Base-by-base conservation (phyloP, 495 filamentous ascomycete genomes). In the Penicillium longicatenatum region DNA sequence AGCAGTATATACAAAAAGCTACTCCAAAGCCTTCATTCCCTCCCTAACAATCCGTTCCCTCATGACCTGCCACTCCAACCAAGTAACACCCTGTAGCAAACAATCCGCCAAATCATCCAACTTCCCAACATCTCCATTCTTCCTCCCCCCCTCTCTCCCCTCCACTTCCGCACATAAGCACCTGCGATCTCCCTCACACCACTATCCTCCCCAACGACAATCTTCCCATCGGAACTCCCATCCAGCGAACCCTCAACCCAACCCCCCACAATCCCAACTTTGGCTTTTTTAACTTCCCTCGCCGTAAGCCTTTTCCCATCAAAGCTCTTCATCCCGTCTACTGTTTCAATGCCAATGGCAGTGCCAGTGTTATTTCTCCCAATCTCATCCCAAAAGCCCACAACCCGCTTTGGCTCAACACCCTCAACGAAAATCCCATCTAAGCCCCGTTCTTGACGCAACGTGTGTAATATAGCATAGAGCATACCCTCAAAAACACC, bases 61-160 rank as follows among this genome's bases (percentile, higher is more conserved):
- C 69, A 91, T 93, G 58, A 78, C 71, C 66, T 93, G 84, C 93
- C 93, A 98, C 54, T 88, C 80, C 49, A 93, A 69, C 89, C 90
- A 97, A 10, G 91, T 88, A 59, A 92, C 74, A 1, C 88, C 94
- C 74, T 98, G 93, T 59, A 97, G 65, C 30, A 97, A 70, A 70
- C 89, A 90, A 82, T 98, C 93, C 6, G 92, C 89, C 59, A 98
- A 75, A 79, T 98, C 93, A 75, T 98, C 93, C 61, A 96, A 64
- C 70, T 98, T 98, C 19, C 69, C 74, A 30, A 79, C 61, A 56
- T 69, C 64, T 14, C 7, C 33, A 35, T 41, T 33, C 56, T 59
- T 75, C 42, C 57, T 68, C 49, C 52, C 62, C 54, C 58, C 62
- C 42, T 44, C 50, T 42, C 44, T 22, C 61, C 63, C 45, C 69